Evolutionary conservation across 2,329 filamentous ascomycete genomes (phyloP).

Genomic region (Elsinoe australis): DNA sequence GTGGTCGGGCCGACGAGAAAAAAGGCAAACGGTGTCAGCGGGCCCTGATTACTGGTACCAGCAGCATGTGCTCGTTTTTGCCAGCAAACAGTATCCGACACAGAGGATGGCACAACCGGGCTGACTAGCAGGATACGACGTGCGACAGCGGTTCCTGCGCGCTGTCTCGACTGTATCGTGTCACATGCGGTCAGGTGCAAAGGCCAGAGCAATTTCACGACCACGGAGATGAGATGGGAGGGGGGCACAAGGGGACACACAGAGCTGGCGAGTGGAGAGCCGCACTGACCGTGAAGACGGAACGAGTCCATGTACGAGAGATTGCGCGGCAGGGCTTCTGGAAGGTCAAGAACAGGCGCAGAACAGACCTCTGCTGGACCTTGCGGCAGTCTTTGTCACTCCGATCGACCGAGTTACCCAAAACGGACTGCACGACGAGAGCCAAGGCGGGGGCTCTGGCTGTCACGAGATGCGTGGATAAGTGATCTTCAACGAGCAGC

Average conservation of each 20-base stretch:
- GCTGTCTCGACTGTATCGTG: too few relatives aligned
- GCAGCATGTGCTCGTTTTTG: constrained; percentile 13
- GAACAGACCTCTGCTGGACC: background rate
- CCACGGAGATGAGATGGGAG: constrained; percentile 3
- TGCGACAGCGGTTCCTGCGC: too few relatives aligned
- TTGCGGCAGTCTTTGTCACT: background rate
- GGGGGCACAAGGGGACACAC: background rate
- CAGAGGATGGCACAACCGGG: background rate
- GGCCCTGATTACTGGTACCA: too few relatives aligned
- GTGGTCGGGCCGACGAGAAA: constrained; percentile 13
- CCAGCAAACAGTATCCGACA: background rate
- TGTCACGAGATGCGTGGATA: constrained; percentile 11
- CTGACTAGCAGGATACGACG: too few relatives aligned
- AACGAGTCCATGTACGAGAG: background rate
- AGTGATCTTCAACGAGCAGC: constrained; percentile 8
- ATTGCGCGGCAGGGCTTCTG: constrained; percentile 14
- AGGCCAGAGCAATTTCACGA: constrained; percentile 1
- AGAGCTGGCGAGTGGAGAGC: background rate
- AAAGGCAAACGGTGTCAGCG: constrained; percentile 16
- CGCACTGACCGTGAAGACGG: background rate
- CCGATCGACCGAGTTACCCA: too few relatives aligned
- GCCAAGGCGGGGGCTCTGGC: constrained; percentile 7
- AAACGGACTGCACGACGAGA: too few relatives aligned
- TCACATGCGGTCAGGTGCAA: constrained; percentile 8
- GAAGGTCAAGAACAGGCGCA: constrained; percentile 3